phyloP scores from a whole-genome alignment of 345 rosid genomes.

The Zanthoxylum bungeanum region DNA sequence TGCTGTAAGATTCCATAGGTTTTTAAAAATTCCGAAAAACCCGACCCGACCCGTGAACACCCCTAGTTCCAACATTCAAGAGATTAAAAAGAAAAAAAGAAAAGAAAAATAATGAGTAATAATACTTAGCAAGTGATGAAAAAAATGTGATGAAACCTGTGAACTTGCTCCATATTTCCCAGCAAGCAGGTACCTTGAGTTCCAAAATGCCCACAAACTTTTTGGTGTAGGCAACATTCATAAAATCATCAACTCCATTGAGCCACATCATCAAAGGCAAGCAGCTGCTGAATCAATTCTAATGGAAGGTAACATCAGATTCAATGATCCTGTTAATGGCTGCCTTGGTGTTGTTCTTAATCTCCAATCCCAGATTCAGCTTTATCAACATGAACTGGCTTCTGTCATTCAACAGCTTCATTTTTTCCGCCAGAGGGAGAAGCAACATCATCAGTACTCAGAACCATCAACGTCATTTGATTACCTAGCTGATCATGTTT shows the following conservation, averaged over 20 bases:
- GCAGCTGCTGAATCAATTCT: conserved; percentile 25
- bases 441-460: not conserved
- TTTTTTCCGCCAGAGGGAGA: not conserved
- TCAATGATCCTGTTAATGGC: conserved; percentile 16
- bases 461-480: not conserved
- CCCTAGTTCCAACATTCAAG: no score
- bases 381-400: conserved; percentile 1
- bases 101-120: conserved; percentile 4
- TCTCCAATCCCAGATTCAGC: conserved; percentile 13
- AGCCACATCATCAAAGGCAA: conserved; percentile 5
- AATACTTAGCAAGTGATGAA: conserved; percentile 8
- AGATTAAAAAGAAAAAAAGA: not conserved
- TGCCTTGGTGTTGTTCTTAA: conserved; percentile 8
- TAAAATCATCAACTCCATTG: conserved; percentile 15
- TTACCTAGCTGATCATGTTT: not conserved
- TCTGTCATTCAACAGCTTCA: conserved; percentile 5
- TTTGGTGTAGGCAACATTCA: conserved; percentile 22
- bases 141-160: conserved; percentile 19
- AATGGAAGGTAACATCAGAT: conserved; percentile 9
- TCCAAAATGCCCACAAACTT: conserved; percentile 20
- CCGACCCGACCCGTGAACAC: no score
- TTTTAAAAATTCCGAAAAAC: no score
- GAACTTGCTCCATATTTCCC: conserved; percentile 22
- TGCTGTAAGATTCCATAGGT: no score
- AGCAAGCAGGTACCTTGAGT: conserved; percentile 5